Conservation (phyloP, 345 rosid species). For the Euphorbia pulcherrima region DNA sequence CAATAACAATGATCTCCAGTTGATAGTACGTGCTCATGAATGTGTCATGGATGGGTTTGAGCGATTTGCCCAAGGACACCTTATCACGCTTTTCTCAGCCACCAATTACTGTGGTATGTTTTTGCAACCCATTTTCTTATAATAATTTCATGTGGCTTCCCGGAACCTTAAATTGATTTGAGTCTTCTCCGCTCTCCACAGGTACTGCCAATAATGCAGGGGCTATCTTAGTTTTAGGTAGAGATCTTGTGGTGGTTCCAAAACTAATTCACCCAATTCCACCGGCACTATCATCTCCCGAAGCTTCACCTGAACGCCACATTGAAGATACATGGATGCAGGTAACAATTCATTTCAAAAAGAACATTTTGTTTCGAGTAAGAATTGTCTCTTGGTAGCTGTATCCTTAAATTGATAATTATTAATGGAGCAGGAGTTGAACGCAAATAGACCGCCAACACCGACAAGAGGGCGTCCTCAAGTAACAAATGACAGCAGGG, state of each 20-base stretch:
- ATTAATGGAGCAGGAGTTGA: constrained; percentile 59
- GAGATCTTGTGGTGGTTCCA: constrained; percentile 97
- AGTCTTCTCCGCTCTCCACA: constrained; percentile 25
- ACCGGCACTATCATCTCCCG: constrained; percentile 84
- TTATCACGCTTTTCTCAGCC: constrained; percentile 93
- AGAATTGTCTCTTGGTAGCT: neutral
- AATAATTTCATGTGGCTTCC: neutral
- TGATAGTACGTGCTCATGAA: constrained; percentile 97
- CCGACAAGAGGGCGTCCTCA: constrained; percentile 97
- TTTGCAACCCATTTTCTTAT: neutral
- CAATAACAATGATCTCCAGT: constrained; percentile 92
- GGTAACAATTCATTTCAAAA: constrained; percentile 38
- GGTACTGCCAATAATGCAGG: constrained; percentile 99
- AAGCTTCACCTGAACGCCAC: constrained; percentile 75
- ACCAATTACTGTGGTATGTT: constrained; percentile 89
- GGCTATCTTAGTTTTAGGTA: constrained; percentile 92
- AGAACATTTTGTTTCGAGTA: neutral
- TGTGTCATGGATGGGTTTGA: constrained; percentile 99
- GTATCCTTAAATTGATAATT: neutral
- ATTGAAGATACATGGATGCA: constrained; percentile 99
- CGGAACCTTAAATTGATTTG: neutral
- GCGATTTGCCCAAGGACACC: constrained; percentile 96
- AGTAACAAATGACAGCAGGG: constrained; percentile 71
- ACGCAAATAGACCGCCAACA: constrained; percentile 91
- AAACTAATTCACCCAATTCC: constrained; percentile 96